Percentiles rank a stretch among this genome's conserved stretches.
Conservation (phyloP, 2,329 filamentous ascomycete species). For the Didymella pinodella region DNA sequence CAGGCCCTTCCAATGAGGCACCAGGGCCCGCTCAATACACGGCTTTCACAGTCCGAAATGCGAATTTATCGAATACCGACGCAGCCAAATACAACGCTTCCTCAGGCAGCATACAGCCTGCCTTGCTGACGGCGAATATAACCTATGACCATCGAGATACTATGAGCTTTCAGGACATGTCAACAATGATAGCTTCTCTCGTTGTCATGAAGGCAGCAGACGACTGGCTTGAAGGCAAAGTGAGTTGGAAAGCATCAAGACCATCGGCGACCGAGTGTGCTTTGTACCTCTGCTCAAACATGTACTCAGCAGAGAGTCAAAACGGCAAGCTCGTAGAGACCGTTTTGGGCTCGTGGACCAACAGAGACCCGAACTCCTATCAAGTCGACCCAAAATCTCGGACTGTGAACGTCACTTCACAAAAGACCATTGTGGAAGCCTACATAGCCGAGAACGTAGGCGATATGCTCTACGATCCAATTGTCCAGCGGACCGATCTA, state of each 20-base stretch:
- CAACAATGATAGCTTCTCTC: conserved; percentile 8
- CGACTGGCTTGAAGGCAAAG: conserved; percentile 9
- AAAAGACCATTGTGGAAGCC: background rate
- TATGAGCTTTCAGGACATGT: conserved; percentile 1
- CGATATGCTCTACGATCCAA: background rate
- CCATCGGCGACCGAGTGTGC: conserved; percentile 16
- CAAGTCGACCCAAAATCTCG: background rate
- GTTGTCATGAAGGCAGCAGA: conserved; percentile 4
- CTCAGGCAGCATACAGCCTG: no score
- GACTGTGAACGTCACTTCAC: no score
- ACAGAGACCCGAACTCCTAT: background rate
- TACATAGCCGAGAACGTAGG: background rate
- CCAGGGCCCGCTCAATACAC: background rate
- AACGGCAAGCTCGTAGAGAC: background rate
- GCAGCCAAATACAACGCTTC: no score
- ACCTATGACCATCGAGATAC: conserved; percentile 5
- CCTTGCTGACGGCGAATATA: conserved; percentile 5
- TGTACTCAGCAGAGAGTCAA: background rate
- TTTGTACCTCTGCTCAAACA: conserved; percentile 4
- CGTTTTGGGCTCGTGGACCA: background rate
- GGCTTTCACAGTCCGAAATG: background rate
- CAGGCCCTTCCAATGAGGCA: no score
- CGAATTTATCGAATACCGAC: background rate
- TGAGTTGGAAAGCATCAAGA: conserved; percentile 3
- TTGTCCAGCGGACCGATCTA: background rate